Evolutionary conservation across 2,329 filamentous ascomycete species (phyloP).

Genomic region (Pseudonectria foliicola): DNA sequence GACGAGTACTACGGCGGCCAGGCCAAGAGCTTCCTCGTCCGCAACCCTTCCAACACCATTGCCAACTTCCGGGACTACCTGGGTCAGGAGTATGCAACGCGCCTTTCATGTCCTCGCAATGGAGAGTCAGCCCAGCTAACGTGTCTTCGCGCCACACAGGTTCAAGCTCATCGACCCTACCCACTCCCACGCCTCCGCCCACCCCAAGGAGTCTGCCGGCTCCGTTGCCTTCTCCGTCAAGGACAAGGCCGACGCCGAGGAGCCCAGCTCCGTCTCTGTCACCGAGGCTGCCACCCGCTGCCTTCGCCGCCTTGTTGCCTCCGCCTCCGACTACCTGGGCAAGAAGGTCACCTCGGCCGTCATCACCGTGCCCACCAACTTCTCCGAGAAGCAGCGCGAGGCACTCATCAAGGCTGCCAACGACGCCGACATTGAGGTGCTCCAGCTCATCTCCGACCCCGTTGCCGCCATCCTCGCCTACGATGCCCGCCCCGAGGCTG

Average conservation of each 20-base stretch:
- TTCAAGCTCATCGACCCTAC: constrained; percentile 97
- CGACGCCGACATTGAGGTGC: constrained; percentile 75
- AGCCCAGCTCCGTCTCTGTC: constrained; percentile 62
- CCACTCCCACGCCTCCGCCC: constrained; percentile 86
- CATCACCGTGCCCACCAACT: constrained; percentile 90
- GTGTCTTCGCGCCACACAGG: constrained; percentile 27
- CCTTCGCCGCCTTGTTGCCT: constrained; percentile 70
- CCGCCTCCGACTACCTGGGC: constrained; percentile 86
- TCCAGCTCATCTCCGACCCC: constrained; percentile 90
- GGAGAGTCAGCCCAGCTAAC: constrained; percentile 11
- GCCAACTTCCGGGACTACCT: constrained; percentile 95
- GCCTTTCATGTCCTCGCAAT: not conserved
- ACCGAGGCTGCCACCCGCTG: constrained; percentile 80
- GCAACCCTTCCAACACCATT: constrained; percentile 88
- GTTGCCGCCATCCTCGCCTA: constrained; percentile 85
- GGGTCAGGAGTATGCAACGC: constrained; percentile 69
- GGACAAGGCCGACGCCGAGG: constrained; percentile 61
- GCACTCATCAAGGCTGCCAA: constrained; percentile 72
- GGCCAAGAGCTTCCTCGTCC: constrained; percentile 86
- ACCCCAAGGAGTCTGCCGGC: constrained; percentile 68
- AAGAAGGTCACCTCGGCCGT: constrained; percentile 93
- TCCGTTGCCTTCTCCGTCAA: constrained; percentile 75
- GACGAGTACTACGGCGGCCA: constrained; percentile 96
- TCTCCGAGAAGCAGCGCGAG: constrained; percentile 76
- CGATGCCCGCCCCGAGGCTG: constrained; percentile 72